phyloP scores from a whole-genome alignment of 1,284 basidiomycete genomes.

The Malassezia psittaci region DNA sequence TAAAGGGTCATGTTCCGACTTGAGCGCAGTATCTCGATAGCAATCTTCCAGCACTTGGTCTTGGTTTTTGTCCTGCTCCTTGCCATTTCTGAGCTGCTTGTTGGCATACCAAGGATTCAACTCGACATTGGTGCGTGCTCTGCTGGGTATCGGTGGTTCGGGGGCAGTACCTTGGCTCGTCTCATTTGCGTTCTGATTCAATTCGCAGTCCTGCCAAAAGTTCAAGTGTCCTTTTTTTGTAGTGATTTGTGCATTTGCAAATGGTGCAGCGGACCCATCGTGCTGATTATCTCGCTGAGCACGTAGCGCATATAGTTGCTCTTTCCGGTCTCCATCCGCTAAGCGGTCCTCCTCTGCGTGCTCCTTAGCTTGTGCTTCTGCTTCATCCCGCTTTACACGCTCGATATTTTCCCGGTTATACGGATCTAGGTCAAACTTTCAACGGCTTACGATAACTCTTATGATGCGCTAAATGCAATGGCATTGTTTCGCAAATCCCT shows the following conservation, averaged over 20 bases:
- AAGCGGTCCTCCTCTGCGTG: conserved; percentile 61
- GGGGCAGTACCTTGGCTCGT: background rate
- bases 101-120: conserved; percentile 34
- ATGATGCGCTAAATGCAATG: conserved; percentile 56
- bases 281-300: conserved; percentile 3
- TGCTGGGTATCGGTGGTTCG: background rate
- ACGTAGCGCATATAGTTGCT: conserved; percentile 2
- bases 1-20: conserved; percentile 32
- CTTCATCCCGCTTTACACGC: conserved; percentile 65
- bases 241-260: background rate
- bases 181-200: conserved; percentile 13
- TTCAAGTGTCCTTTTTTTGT: conserved; percentile 22
- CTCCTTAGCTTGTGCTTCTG: conserved; percentile 53
- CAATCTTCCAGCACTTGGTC: conserved; percentile 28
- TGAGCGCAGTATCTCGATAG: conserved; percentile 21
- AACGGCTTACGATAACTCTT: conserved; percentile 61
- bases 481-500: conserved; percentile 17
- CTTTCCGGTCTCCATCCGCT: conserved; percentile 44
- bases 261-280: background rate
- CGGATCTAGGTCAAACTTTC: conserved; percentile 49
- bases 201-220: conserved; percentile 36
- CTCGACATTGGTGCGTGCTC: conserved; percentile 15
- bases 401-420: conserved; percentile 74
- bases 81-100: conserved; percentile 21
- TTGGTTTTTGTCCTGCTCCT: conserved; percentile 22